These are phyloP conservation scores for Penicillium samsonianum DNA, from an alignment of 495 filamentous ascomycete species.

Conservation along the genomic window DNA sequence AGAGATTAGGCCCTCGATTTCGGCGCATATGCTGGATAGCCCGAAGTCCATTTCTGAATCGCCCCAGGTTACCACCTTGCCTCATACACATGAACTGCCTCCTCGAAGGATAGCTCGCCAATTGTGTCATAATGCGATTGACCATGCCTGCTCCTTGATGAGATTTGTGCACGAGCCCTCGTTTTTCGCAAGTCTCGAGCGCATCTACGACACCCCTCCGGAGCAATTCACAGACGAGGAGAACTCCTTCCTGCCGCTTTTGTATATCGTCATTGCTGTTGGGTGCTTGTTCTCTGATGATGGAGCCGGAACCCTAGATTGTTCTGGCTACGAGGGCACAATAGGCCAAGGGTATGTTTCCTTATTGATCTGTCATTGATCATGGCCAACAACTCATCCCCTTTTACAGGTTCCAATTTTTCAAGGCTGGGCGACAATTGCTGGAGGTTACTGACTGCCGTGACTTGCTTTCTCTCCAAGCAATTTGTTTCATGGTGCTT, in stretches of 20 bases:
- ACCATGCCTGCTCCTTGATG: slow-evolving; percentile 80
- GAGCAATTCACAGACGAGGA: slow-evolving; percentile 74
- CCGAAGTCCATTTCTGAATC: slow-evolving; percentile 69
- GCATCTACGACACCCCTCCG: slow-evolving; percentile 70
- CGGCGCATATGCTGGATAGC: slow-evolving; percentile 64
- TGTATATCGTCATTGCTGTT: slow-evolving; percentile 82
- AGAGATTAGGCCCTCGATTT: slow-evolving; percentile 52
- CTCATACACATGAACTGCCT: slow-evolving; percentile 69
- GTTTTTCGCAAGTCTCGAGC: slow-evolving; percentile 76
- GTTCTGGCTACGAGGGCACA: slow-evolving; percentile 65
- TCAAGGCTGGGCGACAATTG: slow-evolving; percentile 73
- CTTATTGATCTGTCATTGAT: not conserved
- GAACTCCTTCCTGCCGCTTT: slow-evolving; percentile 77
- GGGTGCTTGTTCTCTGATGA: slow-evolving; percentile 76
- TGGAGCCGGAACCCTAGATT: slow-evolving; percentile 45
- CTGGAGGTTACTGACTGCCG: slow-evolving; percentile 90
- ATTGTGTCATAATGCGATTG: slow-evolving; percentile 74
- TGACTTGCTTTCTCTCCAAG: slow-evolving; percentile 81
- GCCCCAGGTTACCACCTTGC: slow-evolving; percentile 50
- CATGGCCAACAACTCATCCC: slow-evolving; percentile 7
- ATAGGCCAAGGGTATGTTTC: slow-evolving; percentile 79
- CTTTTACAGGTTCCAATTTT: slow-evolving; percentile 72
- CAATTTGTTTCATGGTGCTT: slow-evolving; percentile 86
- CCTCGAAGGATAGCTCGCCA: slow-evolving; percentile 62
- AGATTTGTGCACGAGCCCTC: slow-evolving; percentile 86